phyloP scores from a whole-genome alignment of 2,329 filamentous ascomycete species.

The Xylariales sp. region DNA sequence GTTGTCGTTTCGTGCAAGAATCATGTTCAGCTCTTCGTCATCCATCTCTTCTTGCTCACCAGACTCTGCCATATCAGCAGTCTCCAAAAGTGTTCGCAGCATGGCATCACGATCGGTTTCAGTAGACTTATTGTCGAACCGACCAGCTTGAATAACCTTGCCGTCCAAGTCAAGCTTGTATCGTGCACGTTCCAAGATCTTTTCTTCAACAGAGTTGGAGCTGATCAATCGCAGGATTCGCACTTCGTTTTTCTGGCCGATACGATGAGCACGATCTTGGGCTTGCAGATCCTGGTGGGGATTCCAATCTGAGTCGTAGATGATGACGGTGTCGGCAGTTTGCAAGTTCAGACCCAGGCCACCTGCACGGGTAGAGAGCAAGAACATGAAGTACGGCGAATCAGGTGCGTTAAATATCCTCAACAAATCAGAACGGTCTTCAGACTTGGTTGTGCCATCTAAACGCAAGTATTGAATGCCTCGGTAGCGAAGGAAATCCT shows the following conservation, averaged over 20 bases:
- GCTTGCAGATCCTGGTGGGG: constrained; percentile 98
- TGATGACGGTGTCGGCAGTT: constrained; percentile 97
- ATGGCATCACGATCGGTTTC: constrained; percentile 98
- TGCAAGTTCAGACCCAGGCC: constrained; percentile 96
- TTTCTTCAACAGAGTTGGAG: constrained; percentile 96
- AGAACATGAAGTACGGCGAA: constrained; percentile 94
- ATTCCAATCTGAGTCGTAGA: constrained; percentile 99
- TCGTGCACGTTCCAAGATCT: constrained; percentile 93
- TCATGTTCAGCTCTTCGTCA: constrained; percentile 92
- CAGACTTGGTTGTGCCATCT: constrained; percentile 94
- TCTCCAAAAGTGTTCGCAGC: constrained; percentile 87
- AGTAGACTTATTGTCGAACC: constrained; percentile 98
- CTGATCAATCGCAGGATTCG: constrained; percentile 93
- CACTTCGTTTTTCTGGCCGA: constrained; percentile 99
- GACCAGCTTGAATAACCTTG: constrained; percentile 98
- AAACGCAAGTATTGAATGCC: constrained; percentile 84
- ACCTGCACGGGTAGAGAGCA: constrained; percentile 97
- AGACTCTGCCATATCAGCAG: constrained; percentile 63
- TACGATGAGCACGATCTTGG: constrained; percentile 99
- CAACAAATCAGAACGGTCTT: constrained; percentile 89
- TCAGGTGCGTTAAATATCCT: constrained; percentile 83
- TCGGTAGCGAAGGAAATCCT: constrained; percentile 86
- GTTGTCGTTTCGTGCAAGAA: constrained; percentile 82
- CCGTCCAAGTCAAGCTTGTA: constrained; percentile 99
- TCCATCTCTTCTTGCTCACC: constrained; percentile 95